Conservation (phyloP, 352 stramenopile species). For the Aphanomyces invadans region DNA sequence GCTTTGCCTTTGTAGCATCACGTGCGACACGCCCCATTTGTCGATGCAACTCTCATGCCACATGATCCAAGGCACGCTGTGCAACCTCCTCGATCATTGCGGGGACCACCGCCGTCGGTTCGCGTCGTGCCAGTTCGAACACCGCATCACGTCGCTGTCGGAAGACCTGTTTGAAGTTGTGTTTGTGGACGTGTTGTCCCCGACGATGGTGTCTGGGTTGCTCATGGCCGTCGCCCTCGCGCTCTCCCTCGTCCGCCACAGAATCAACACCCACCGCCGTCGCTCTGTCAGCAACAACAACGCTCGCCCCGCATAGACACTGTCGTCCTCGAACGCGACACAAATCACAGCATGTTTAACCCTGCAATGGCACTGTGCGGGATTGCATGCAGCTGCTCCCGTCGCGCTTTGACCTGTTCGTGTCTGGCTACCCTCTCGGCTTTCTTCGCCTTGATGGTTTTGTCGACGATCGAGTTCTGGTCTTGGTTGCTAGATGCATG, state of each 20-base stretch:
- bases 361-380: background rate
- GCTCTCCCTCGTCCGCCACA: slow-evolving; percentile 39
- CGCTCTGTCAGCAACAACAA: background rate
- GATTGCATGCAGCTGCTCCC: background rate
- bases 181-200: slow-evolving; percentile 33
- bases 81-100: slow-evolving; percentile 76
- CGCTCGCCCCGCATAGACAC: too few relatives aligned
- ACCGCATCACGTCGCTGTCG: slow-evolving; percentile 64
- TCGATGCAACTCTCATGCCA: slow-evolving; percentile 87
- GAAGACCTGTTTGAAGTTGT: slow-evolving; percentile 45
- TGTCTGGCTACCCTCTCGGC: background rate
- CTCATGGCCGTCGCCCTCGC: slow-evolving; percentile 45
- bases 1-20: slow-evolving; percentile 44
- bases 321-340: too few relatives aligned
- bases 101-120: slow-evolving; percentile 49
- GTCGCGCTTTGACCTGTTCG: background rate
- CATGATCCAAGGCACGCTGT: slow-evolving; percentile 86
- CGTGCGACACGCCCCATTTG: slow-evolving; percentile 76
- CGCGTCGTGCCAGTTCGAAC: slow-evolving; percentile 62
- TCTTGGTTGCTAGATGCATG: background rate
- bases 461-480: background rate
- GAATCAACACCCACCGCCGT: background rate
- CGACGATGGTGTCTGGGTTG: slow-evolving; percentile 48
- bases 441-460: background rate
- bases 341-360: background rate